Percentiles rank a stretch among this genome's conserved stretches.
Conservation (phyloP, 768 basidiomycete genomes). For the Tricholoma hemisulphureum region DNA sequence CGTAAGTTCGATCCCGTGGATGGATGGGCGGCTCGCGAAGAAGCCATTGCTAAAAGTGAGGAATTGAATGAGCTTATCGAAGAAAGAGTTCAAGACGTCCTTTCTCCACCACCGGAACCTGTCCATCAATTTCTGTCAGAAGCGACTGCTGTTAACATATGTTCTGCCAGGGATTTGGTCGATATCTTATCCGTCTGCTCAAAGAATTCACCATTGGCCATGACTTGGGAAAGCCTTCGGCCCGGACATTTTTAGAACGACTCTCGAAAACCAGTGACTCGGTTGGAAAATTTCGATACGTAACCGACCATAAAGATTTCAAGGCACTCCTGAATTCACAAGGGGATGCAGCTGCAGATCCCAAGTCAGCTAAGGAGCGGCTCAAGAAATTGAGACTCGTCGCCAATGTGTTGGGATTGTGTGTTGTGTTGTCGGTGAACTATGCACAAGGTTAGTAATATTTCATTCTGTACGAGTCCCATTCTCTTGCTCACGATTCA, state of each 20-base stretch:
- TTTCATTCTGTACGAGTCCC: background rate
- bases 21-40: background rate
- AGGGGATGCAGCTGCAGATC: background rate
- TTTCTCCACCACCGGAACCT: background rate
- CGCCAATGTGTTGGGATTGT: constrained; percentile 16
- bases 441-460: constrained; percentile 19
- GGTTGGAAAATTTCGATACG: constrained; percentile 5
- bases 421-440: constrained; percentile 19
- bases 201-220: background rate
- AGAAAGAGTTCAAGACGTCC: background rate
- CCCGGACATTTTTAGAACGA: constrained; percentile 18
- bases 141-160: background rate
- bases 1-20: background rate
- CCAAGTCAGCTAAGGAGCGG: constrained; percentile 2
- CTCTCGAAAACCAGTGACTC: constrained; percentile 13
- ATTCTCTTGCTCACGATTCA: background rate
- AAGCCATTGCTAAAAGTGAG: background rate
- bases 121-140: background rate
- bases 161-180: background rate
- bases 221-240: constrained; percentile 5
- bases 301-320: constrained; percentile 3
- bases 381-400: constrained; percentile 15
- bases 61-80: background rate
- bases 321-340: background rate
- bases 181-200: background rate